phyloP scores from a whole-genome alignment of 2,329 filamentous ascomycete genomes.

The Zasmidium angulare region DNA sequence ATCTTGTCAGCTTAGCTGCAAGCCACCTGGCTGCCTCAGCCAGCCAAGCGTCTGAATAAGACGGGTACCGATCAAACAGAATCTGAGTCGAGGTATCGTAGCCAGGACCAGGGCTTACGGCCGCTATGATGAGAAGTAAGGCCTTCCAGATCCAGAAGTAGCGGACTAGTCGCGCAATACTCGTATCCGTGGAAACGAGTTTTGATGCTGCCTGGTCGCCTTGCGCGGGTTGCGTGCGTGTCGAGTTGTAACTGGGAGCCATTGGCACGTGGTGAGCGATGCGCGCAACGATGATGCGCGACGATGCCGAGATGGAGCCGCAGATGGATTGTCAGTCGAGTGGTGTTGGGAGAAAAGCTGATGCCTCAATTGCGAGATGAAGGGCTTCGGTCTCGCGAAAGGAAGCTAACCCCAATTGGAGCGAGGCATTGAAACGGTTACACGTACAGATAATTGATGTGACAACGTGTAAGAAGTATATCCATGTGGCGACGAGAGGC shows the following conservation, averaged over 20 bases:
- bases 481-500: not conserved
- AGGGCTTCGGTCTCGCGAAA: not conserved
- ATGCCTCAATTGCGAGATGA: not conserved
- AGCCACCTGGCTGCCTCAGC: conserved; percentile 37
- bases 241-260: not conserved
- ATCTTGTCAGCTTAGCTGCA: conserved; percentile 64
- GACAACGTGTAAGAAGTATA: too few species aligned
- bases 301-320: not conserved
- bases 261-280: not conserved
- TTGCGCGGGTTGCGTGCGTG: too few species aligned
- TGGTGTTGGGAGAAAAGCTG: not conserved
- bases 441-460: too few species aligned
- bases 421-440: too few species aligned
- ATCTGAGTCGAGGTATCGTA: conserved; percentile 77
- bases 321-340: not conserved
- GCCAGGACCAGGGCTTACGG: conserved; percentile 57
- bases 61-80: conserved; percentile 39
- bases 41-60: conserved; percentile 21
- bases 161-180: conserved; percentile 16
- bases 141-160: conserved; percentile 66
- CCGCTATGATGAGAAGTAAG: conserved; percentile 62
- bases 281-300: not conserved
- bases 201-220: conserved; percentile 8
- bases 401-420: too few species aligned
- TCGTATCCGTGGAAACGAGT: conserved; percentile 8